Evolutionary conservation across 257 asterid species (phyloP).

Genomic region (Solanum bulbocastanum): DNA sequence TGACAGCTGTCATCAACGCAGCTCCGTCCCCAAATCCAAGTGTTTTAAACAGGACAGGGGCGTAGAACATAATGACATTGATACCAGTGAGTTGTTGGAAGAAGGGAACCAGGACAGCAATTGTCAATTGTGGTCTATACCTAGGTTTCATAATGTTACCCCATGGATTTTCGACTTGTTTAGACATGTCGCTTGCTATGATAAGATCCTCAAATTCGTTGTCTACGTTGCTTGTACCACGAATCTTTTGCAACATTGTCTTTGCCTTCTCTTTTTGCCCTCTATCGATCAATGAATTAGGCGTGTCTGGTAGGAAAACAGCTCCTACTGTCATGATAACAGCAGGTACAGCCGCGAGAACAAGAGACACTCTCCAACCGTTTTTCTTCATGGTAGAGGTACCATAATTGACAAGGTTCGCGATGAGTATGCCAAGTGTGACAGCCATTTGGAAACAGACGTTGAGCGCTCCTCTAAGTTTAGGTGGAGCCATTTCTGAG

Average conservation of each 20-base stretch:
- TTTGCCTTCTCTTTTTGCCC: constrained; percentile 44
- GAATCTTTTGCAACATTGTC: constrained; percentile 29
- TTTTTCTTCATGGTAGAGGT: constrained; percentile 34
- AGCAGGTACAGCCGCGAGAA: constrained; percentile 80
- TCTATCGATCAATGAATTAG: constrained; percentile 77
- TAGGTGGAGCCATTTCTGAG: constrained; percentile 64
- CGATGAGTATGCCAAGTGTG: constrained; percentile 47
- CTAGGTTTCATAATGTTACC: constrained; percentile 41
- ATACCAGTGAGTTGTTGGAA: constrained; percentile 81
- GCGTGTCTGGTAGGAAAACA: constrained; percentile 68
- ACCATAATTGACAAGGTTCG: constrained; percentile 41
- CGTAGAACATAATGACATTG: constrained; percentile 71
- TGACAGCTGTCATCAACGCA: constrained; percentile 36
- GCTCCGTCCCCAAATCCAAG: constrained; percentile 52
- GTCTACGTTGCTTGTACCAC: constrained; percentile 44
- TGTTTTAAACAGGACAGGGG: constrained; percentile 64
- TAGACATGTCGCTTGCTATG: constrained; percentile 58
- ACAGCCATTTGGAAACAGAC: constrained; percentile 50
- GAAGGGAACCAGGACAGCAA: constrained; percentile 52
- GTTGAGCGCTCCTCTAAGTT: constrained; percentile 56
- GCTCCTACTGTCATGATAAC: constrained; percentile 59
- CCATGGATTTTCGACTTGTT: constrained; percentile 54
- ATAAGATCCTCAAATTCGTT: constrained; percentile 67
- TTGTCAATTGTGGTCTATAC: constrained; percentile 66
- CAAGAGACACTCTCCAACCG: constrained; percentile 78